Base-by-base conservation (phyloP, 345 rosid species). In the Gossypioides kirkii region DNA sequence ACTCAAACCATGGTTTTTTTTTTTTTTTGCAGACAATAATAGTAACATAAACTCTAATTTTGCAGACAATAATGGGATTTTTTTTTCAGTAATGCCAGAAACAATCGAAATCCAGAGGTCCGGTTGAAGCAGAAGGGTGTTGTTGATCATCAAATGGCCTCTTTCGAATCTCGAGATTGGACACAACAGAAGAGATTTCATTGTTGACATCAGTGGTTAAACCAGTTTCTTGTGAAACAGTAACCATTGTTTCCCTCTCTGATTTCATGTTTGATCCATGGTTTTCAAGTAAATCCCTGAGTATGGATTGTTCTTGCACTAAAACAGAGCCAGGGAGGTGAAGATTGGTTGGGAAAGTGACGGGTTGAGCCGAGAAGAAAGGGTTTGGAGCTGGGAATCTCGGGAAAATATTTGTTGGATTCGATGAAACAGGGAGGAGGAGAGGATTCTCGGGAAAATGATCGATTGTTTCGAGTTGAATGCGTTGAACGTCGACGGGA, bases 41-140 rank as follows among this genome's bases (percentile, higher is more conserved):
- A 69, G 45, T 53, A 72, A 69, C 13, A 65, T 4, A 38, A 47
- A 45, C 61, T 56, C 10, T 58, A 55, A 17, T 23, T 23, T 59
- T 50, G 22, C 17, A 7, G 18, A 65, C 26, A 55, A 20, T 55
- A 55, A 54, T 10, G 60, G 22, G 60, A 20, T 20, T 18, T 20
- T 18, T 20, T 54, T 72, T 73, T 84, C 84, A 90, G 79, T 82
- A 90, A 79, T 72, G 87, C 98, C 97, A 90, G 50, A 92, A 76
- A 75, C 81, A 78, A 64, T 84, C 91, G 71, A 87, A 80, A 69
- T 85, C 89, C 70, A 77, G 62, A 11, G 86, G 80, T 55, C 72
- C 81, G 1, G 84, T 64, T 12, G 89, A 84, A 61, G 88, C 56
- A 54, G 87, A 83, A 72, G 91, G 91, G 7, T 70, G 87, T 26